Conservation (phyloP, 129 eudicot genomes). For the Silybum marianum region DNA sequence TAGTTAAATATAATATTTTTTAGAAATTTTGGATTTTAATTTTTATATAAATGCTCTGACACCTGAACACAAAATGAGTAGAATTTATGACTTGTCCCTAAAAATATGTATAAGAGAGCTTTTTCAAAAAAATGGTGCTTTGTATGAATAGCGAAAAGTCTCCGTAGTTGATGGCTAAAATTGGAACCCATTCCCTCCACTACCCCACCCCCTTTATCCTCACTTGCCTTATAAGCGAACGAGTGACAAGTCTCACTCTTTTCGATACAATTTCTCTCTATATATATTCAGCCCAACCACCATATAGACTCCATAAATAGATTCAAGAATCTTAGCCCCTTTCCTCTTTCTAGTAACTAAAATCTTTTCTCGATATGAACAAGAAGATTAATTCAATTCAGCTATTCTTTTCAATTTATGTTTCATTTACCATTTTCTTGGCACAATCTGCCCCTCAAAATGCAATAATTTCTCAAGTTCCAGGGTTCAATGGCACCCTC, state of each 20-base stretch:
- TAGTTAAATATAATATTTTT: too few species aligned
- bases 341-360: conserved; percentile 2
- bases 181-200: conserved; percentile 29
- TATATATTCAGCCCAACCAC: neutral
- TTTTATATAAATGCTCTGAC: too few species aligned
- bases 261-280: conserved; percentile 18
- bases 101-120: too few species aligned
- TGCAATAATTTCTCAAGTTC: conserved; percentile 50
- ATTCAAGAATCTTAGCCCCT: conserved; percentile 25
- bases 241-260: conserved; percentile 20
- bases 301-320: neutral
- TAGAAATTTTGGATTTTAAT: too few species aligned
- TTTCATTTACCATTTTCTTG: conserved; percentile 27
- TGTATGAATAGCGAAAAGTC: neutral
- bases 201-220: conserved; percentile 14
- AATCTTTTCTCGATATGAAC: conserved; percentile 14
- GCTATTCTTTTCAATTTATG: conserved; percentile 10
- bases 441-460: conserved; percentile 62
- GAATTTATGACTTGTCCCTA: too few species aligned
- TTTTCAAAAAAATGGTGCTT: neutral
- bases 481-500: conserved; percentile 68
- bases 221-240: conserved; percentile 53
- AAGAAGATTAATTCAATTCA: conserved; percentile 10
- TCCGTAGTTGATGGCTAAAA: neutral
- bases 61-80: too few species aligned